These are phyloP conservation scores for Graphilbum fragrans DNA, from an alignment of 2,329 filamentous ascomycete genomes.

Conservation along the genomic window DNA sequence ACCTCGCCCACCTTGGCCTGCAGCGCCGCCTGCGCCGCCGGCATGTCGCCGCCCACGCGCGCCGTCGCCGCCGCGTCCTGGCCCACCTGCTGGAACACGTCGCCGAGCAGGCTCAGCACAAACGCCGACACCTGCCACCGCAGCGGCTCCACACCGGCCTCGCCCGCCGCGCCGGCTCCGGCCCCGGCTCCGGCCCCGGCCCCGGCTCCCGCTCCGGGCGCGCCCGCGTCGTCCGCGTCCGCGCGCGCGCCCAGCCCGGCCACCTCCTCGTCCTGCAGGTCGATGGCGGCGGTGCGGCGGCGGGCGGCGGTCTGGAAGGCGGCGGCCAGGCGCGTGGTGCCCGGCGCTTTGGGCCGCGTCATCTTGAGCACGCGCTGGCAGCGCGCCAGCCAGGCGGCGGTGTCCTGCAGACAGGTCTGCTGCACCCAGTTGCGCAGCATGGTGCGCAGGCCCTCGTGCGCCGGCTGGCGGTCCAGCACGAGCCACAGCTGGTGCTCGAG, in stretches of 20 bases:
- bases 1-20: slow-evolving; percentile 83
- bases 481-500: slow-evolving; percentile 91
- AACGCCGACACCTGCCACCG: slow-evolving; percentile 95
- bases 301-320: slow-evolving; percentile 18
- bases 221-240: slow-evolving; percentile 33
- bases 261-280: slow-evolving; percentile 90
- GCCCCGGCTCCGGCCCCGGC: slow-evolving; percentile 11
- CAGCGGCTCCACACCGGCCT: slow-evolving; percentile 69
- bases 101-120: slow-evolving; percentile 77
- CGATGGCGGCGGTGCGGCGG: slow-evolving; percentile 36
- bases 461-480: slow-evolving; percentile 64
- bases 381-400: slow-evolving; percentile 73
- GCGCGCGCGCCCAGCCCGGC: slow-evolving; percentile 66
- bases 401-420: slow-evolving; percentile 73
- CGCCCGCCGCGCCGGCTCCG: slow-evolving; percentile 21
- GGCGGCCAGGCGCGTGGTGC: slow-evolving; percentile 25
- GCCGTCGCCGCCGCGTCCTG: slow-evolving; percentile 71
- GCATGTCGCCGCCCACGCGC: slow-evolving; percentile 31
- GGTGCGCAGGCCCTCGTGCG: slow-evolving; percentile 69
- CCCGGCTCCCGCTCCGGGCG: not conserved
- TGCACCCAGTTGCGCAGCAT: slow-evolving; percentile 89
- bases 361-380: slow-evolving; percentile 85
- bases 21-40: slow-evolving; percentile 63
- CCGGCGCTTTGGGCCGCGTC: slow-evolving; percentile 57
- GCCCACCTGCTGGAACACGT: slow-evolving; percentile 66